Percentiles rank a stretch among this genome's conserved stretches.
These are phyloP conservation scores for Citrus glauca DNA, from an alignment of 345 rosid genomes.

Conservation along the genomic window DNA sequence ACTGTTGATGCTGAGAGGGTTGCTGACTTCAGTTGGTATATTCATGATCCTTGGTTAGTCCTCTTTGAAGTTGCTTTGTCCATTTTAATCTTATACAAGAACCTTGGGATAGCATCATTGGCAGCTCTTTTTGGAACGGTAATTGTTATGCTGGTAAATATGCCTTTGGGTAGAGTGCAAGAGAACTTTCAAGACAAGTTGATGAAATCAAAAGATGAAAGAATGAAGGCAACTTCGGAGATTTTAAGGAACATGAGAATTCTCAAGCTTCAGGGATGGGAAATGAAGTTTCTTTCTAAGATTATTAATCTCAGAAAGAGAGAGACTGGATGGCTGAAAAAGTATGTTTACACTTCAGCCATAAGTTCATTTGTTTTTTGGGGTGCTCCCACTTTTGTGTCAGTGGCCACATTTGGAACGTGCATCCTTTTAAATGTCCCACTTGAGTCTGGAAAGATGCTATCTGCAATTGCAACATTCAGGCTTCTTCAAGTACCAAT, in stretches of 20 bases:
- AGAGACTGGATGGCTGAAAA: constrained; percentile 65
- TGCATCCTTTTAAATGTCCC: constrained; percentile 57
- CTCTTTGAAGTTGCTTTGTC: constrained; percentile 50
- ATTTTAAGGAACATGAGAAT: constrained; percentile 69
- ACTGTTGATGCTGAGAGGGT: constrained; percentile 67
- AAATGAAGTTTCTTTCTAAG: constrained; percentile 69
- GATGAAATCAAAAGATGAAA: constrained; percentile 61
- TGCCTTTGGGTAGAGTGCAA: constrained; percentile 52
- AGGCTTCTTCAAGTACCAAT: constrained; percentile 65
- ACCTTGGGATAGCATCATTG: constrained; percentile 52
- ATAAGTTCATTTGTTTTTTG: constrained; percentile 50
- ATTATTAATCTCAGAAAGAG: constrained; percentile 39
- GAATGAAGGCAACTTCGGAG: constrained; percentile 70
- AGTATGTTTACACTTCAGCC: constrained; percentile 46
- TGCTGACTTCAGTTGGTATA: constrained; percentile 48
- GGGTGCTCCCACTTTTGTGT: constrained; percentile 66
- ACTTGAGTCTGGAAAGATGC: constrained; percentile 63
- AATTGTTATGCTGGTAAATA: constrained; percentile 49
- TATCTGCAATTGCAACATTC: constrained; percentile 76
- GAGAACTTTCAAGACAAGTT: constrained; percentile 65
- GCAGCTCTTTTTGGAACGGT: constrained; percentile 53
- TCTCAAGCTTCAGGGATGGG: constrained; percentile 81
- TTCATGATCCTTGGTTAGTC: constrained; percentile 65
- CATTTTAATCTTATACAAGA: constrained; percentile 49
- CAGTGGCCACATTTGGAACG: constrained; percentile 55